Base-by-base conservation (phyloP, 352 stramenopile genomes). In the Globisporangium spinosum region DNA sequence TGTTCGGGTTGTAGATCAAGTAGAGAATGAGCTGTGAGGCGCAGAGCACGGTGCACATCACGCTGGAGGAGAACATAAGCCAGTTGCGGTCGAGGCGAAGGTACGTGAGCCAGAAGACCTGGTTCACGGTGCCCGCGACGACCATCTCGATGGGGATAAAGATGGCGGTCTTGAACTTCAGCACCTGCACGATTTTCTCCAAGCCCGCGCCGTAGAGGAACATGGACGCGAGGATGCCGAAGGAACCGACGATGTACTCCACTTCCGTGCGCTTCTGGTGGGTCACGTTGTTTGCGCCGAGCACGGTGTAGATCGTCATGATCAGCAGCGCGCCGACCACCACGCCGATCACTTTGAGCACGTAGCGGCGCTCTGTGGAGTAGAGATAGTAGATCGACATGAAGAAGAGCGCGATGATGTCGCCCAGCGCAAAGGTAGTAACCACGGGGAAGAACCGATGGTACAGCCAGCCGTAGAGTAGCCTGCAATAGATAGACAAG, bases 121-220 rank as follows among this genome's bases (percentile, higher is more conserved):
- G 82, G 72, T 86, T 89, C 29, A 77, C 64, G 0, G 70, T 67
- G 17, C 70, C 76, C 0, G 72, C 75, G 49, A 83, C 56, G 29
- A 87, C 74, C 70, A 87, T 78, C 15, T 75, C 65, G 34, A 89
- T 82, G 45, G 82, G 76, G 27, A 89, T 74, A 27, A 80, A 78
- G 0, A 74, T 62, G 17, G 75, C 77, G 23, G 74, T 83, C 58
- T 78, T 80, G 68, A 69, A 77, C 63, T 71, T 73, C 15, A 82
- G 67, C n/a, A 84, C 77, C 10, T 78, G 73, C 38, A 72, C n/a
- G 45, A 76, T 67, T 47, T 75, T 78, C 57, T 78, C 77, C 23
- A 84, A 79, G 9, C 70, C 70, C 22, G 77, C 70, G 20, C 75
- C 72, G 58, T 83, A 83, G 17, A 83, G 59, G 29, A 79, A 60